Conservation (phyloP, 176 grass and related monocot species). For the Carex parvula region DNA sequence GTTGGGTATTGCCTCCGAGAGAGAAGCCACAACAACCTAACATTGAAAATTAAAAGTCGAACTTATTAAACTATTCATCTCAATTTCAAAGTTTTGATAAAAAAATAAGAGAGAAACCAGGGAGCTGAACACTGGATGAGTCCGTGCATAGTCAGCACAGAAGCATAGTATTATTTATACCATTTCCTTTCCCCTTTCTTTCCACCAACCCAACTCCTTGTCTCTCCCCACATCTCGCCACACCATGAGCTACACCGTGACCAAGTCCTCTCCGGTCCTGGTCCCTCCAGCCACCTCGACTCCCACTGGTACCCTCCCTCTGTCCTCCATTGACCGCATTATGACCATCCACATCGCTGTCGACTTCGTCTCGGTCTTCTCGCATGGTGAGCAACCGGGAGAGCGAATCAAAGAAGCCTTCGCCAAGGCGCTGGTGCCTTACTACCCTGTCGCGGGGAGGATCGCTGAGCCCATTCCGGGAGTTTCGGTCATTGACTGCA, state of each 20-base stretch:
- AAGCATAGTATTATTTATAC: background rate
- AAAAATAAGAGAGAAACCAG: no score
- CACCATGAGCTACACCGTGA: slow-evolving; percentile 25
- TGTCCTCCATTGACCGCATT: slow-evolving; percentile 39
- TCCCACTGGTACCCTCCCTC: slow-evolving; percentile 19
- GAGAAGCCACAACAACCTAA: no score
- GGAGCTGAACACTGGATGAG: background rate
- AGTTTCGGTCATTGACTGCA: slow-evolving; percentile 26
- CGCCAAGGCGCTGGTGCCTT: slow-evolving; percentile 33
- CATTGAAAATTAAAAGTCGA: no score
- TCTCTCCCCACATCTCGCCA: background rate
- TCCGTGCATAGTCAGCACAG: background rate
- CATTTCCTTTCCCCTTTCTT: background rate
- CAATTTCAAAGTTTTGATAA: background rate
- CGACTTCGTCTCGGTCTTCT: slow-evolving; percentile 39
- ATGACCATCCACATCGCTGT: background rate
- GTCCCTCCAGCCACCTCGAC: slow-evolving; percentile 27
- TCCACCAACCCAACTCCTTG: background rate
- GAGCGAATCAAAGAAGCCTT: slow-evolving; percentile 26
- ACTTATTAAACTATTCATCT: no score
- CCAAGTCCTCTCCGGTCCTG: slow-evolving; percentile 26
- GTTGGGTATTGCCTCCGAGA: no score
- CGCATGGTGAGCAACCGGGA: background rate
- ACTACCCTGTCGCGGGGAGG: slow-evolving; percentile 40
- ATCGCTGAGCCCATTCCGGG: background rate